Evolutionary conservation across 768 basidiomycete species (phyloP), one percentile per base, ranked within the genome.

Genomic region (Lepiota venenata): DNA sequence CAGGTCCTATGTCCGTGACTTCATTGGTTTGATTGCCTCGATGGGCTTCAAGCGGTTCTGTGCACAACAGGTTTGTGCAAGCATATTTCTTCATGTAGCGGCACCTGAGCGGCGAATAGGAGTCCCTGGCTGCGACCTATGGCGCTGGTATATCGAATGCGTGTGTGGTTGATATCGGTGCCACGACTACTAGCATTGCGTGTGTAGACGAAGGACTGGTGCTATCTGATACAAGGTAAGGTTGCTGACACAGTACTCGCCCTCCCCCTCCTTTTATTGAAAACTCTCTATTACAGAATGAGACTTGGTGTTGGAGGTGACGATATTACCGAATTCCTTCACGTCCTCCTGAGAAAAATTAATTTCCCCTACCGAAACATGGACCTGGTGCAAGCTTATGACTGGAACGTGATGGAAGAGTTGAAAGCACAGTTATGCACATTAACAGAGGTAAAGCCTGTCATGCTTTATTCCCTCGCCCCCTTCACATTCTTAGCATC

Each of bases 171-270:
- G 93, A 99, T 66, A 87, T 98, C 47, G 97, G 97, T 2, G 90
- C 96, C 11, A 78, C 75, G 14, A 82, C 78, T 52, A 93, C 91
- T 1, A 92, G 82, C 56, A 82, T 99, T 39, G 85, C 94, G 0
- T 98, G 95, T 64, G 88, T 98, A 2, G 97, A 98, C 54, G 97
- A 99, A 62, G 97, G 97, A 2, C 65, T 94, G 47, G 81, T 99
- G 18, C 72, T 94, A 25, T 65, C 87, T 4, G 97, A 99, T 61
- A 93, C 93, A 2, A 81, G 95, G 94, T 91, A 62, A 41, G 10
- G 10, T 9, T 11, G 9, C 10, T 32, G 32, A 32, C 9, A 8
- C 4, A 32, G 72, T 54, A 36, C 29, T 27, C 58, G 39, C 9
- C 15, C 57, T 50, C 12, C 46, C 18, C 29, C 37, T 8, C 21